These are phyloP conservation scores for Pythium plurisporium DNA, from an alignment of 352 stramenopile genomes.

Conservation along the genomic window DNA sequence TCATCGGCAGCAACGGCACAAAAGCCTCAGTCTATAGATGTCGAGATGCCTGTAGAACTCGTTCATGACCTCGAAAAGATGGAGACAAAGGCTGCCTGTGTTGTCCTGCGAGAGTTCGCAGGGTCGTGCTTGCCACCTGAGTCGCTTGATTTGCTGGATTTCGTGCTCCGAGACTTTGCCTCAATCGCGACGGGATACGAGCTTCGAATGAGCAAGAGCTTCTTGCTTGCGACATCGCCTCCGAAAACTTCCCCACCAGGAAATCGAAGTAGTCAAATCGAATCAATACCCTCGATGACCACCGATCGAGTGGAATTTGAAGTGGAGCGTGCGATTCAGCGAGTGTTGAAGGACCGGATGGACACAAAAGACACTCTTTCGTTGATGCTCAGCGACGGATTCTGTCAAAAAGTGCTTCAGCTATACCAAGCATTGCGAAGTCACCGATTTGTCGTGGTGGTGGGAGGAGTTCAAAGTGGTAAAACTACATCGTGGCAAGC, in stretches of 20 bases:
- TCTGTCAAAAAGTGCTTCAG: constrained; percentile 38
- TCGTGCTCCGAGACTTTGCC: constrained; percentile 39
- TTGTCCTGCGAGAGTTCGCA: constrained; percentile 36
- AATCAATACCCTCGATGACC: background rate
- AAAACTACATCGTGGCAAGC: constrained; percentile 55
- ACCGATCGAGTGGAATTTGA: background rate
- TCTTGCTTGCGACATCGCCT: background rate
- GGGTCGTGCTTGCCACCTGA: constrained; percentile 12
- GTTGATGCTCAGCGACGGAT: constrained; percentile 12
- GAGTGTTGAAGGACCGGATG: constrained; percentile 4
- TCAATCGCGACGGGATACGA: constrained; percentile 19
- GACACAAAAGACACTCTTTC: background rate
- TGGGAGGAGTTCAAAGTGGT: constrained; percentile 36
- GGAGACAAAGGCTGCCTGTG: constrained; percentile 36
- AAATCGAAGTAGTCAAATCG: background rate
- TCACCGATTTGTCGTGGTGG: constrained; percentile 31
- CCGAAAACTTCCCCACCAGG: background rate
- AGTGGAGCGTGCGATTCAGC: constrained; percentile 30
- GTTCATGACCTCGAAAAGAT: constrained; percentile 28
- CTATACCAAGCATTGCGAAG: constrained; percentile 34
- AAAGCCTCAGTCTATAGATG: background rate
- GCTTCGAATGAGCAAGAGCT: constrained; percentile 22
- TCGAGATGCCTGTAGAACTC: constrained; percentile 16
- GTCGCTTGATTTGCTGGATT: constrained; percentile 34
- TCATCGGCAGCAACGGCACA: background rate